Evolutionary conservation across 2,329 filamentous ascomycete species (phyloP), one percentile per base, ranked within the genome.

Genomic region (Blastomyces emzantsi): DNA sequence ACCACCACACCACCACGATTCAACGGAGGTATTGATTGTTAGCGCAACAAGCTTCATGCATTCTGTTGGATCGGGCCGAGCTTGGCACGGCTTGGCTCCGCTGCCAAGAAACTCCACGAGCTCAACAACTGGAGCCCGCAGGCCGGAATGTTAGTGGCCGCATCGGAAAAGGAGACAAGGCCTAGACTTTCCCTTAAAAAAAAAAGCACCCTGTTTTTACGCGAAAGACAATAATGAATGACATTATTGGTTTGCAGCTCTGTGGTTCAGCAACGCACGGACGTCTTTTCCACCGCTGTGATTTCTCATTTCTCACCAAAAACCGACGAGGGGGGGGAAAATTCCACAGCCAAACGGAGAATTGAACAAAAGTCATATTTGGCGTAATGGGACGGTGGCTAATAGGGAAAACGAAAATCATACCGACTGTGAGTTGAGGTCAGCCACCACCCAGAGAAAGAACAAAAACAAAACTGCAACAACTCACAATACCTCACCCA

Each of bases 81-180:
- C 17, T 56, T 36, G 28, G 52, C 52, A 15, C 2, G 33, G 39
- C 56, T 45, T 43, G 36, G 56, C 22, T 22, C 17, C 36, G 15
- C 22, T 30, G 57, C 57, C 43, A 60, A 60, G 57, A 47, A 60
- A n/a, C 25, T n/a, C 57, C 57, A 60, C 15, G 19, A 52, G 19
- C 28, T 15, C n/a, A 9, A n/a, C 47, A 6, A 9, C 56, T n/a
- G 15, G 8, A 15, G 13, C 17, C 41, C 17, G 17, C 17, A 60
- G 57, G 5, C 43, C 43, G 25, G 41, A n/a, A 30, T 49, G 28
- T 49, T 13, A 17, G 41, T 25, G 11, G 41, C 22, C 41, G 33
- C 15, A 22, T 19, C 9, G 41, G 39, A 47, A 49, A 25, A 49
- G 15, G 43, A 13, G 43, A 13, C 7, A 60, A 49, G 57, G 43